Percentiles rank a stretch among this genome's conserved stretches.
Conservation (phyloP, 2,329 filamentous ascomycete genomes). For the Tolypocladium paradoxum region DNA sequence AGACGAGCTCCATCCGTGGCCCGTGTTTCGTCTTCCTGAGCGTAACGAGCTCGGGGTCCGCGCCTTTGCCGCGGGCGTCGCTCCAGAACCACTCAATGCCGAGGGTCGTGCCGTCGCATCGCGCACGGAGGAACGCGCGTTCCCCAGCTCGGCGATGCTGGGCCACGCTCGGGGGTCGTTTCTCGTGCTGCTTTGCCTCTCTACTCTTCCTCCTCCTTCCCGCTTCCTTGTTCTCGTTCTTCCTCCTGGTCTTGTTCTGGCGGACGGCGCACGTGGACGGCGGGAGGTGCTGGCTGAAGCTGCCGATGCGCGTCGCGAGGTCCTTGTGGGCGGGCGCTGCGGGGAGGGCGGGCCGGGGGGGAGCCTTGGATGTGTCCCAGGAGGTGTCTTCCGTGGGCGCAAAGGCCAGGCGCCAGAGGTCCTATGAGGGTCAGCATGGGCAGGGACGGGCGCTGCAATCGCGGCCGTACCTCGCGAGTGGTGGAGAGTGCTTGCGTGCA, state of each 20-base stretch:
- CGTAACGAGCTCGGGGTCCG: not conserved
- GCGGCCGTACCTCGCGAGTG: not conserved
- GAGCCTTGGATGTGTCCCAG: not conserved
- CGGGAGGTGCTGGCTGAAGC: not conserved
- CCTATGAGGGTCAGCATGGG: too few relatives aligned
- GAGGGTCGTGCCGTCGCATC: not conserved
- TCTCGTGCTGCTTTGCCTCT: not conserved
- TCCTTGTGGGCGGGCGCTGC: not conserved
- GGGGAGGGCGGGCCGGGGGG: not conserved
- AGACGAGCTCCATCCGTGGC: not conserved
- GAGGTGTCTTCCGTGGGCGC: not conserved
- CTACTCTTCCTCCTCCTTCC: not conserved
- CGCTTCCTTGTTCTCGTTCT: not conserved
- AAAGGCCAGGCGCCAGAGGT: too few relatives aligned
- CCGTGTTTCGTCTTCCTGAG: not conserved
- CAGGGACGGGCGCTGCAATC: too few relatives aligned
- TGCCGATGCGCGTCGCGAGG: not conserved
- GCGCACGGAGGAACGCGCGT: not conserved
- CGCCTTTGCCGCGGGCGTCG: conserved; percentile 1
- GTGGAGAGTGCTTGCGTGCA: not conserved
- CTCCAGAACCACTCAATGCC: conserved; percentile 3
- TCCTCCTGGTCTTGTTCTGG: not conserved
- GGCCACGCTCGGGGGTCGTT: not conserved
- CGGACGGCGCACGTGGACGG: not conserved
- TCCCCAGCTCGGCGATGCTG: not conserved